Evolutionary conservation across 2,329 filamentous ascomycete genomes (phyloP).

Genomic region (Neofusicoccum cordaticola): DNA sequence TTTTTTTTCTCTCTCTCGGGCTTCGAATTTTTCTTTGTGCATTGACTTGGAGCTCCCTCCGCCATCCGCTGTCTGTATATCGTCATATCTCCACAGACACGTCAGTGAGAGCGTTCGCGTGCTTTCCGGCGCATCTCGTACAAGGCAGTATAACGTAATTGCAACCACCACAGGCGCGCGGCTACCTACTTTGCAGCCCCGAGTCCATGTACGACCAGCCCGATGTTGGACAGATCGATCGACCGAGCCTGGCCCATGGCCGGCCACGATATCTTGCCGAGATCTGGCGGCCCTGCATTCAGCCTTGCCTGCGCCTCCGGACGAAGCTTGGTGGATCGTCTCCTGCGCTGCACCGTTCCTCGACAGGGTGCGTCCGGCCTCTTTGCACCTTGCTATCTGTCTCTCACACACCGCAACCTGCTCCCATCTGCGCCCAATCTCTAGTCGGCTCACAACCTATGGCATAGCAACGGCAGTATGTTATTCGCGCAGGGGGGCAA

Average conservation of each 20-base stretch:
- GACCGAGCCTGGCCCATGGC: not conserved
- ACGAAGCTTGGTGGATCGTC: not conserved
- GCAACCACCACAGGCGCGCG: not conserved
- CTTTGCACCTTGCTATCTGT: not conserved
- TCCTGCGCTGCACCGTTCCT: not conserved
- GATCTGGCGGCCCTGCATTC: constrained; percentile 5
- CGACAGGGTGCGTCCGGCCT: not conserved
- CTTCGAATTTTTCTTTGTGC: not conserved
- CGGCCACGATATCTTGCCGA: constrained; percentile 8
- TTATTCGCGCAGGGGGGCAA: too few species aligned
- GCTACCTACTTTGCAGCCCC: not conserved
- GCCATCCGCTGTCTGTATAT: not conserved
- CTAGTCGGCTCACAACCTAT: too few species aligned
- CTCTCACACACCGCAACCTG: not conserved
- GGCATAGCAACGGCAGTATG: too few species aligned
- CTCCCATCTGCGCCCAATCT: too few species aligned
- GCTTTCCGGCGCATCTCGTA: not conserved
- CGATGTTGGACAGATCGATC: constrained; percentile 12
- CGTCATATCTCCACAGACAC: constrained; percentile 8
- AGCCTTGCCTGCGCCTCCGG: constrained; percentile 4
- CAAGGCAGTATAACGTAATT: not conserved
- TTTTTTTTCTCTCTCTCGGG: not conserved
- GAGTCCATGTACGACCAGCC: not conserved
- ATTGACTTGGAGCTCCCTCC: not conserved
- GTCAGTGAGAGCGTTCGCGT: constrained; percentile 2